phyloP scores from a whole-genome alignment of 345 rosid species.

The thale cress (Arabidopsis thaliana) region TAIR10.1 NC_003075.7:11176001-11176500 shows the following conservation, averaged over 20 bases:
- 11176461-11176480: constrained; percentile 15
- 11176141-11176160: not conserved
- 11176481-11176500: constrained; percentile 5
- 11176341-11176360: constrained; percentile 23
- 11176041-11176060: not conserved
- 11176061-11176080: not conserved
- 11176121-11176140: constrained; percentile 1
- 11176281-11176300: constrained; percentile 6
- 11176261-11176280: constrained; percentile 12
- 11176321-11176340: constrained; percentile 24
- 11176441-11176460: constrained; percentile 31
- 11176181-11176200: not conserved
- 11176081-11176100: not conserved
- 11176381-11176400: not conserved
- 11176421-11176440: constrained; percentile 16
- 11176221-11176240: too few relatives aligned
- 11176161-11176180: not conserved
- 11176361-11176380: too few relatives aligned
- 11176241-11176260: constrained; percentile 8
- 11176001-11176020: not conserved
- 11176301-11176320: constrained; percentile 9
- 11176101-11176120: not conserved
- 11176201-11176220: not conserved
- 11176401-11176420: constrained; percentile 32
- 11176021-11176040: not conserved